These are phyloP conservation scores for Leptographium lundbergii DNA, from an alignment of 2,329 filamentous ascomycete genomes.

Conservation along the genomic window DNA sequence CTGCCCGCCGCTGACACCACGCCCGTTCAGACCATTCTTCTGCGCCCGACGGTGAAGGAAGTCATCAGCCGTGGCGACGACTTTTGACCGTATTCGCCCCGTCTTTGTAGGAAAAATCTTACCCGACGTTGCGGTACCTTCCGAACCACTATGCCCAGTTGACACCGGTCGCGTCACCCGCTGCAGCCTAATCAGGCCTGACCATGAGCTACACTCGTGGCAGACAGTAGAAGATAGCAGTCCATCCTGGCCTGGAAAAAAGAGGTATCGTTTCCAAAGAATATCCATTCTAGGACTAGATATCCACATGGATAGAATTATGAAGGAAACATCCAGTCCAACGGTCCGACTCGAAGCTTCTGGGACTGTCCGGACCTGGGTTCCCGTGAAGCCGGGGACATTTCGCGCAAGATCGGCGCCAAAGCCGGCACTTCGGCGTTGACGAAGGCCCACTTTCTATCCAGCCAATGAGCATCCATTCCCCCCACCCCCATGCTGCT, in stretches of 20 bases:
- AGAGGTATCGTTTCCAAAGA: no score
- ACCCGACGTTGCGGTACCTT: neutral
- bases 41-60: slow-evolving; percentile 73
- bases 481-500: neutral
- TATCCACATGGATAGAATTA: no score
- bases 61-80: slow-evolving; percentile 78
- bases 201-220: no score
- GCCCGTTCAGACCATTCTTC: slow-evolving; percentile 52
- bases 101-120: neutral
- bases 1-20: slow-evolving; percentile 7
- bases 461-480: neutral
- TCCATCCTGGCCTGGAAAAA: no score
- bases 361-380: neutral
- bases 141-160: neutral
- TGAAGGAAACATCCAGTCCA: no score
- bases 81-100: slow-evolving; percentile 37
- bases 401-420: neutral
- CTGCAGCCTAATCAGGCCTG: no score
- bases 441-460: no score
- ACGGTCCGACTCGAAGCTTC: neutral
- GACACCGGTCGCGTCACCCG: no score
- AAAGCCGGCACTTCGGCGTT: neutral
- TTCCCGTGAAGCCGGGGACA: neutral
- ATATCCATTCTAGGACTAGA: no score
- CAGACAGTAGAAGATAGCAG: no score